Evolutionary conservation across 371 early-diverging fungal genomes (phyloP), one percentile per base, ranked within the genome.

Genomic region (Thermomucor indicae-seudaticae): DNA sequence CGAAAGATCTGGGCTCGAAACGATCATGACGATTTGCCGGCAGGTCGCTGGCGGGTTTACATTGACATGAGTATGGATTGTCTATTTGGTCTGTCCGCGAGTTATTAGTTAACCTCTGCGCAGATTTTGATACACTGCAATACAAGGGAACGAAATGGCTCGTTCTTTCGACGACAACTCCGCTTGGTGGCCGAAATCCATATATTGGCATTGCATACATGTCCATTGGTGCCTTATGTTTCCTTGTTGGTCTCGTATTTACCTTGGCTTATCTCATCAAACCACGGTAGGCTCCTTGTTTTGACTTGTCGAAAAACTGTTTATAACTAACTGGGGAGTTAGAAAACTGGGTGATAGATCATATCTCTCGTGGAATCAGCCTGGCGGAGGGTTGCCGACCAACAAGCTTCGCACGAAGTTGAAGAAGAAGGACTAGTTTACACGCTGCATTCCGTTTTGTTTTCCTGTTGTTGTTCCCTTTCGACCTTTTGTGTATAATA

Each of bases 201-300:
- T 96, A 93, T 72, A 68, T 98, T 39, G 97, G 97, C 5, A 80
- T 88, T 41, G 92, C 97, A 0, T 98, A 96, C 71, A 81, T 98
- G 47, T 82, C 85, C 14, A 86, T 93, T 25, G 97, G 96, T 19
- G 82, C 71, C 4, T 43, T 93, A 14, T 95, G 96, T 68, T 79
- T 92, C 41, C 52, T 91, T 0, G 55, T 97, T 24, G 97, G 95
- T 14, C 60, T 89, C 39, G 63, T 88, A 23, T 96, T 98, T 65
- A 81, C 91, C 16, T 62, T 84, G 20, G 73, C 92, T 29, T 93
- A 97, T 50, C 67, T 89, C 44, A 78, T 89, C 58, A 88, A 87
- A 57, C 98, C 98, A 50, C 79, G 91, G 83, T 88, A 80, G 30
- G 20, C 6, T 42, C 25, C 24, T 2, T n/a, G n/a, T n/a, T n/a